A percentile compares a stretch with the other conserved stretches of the same genome.
Evolutionary conservation across 371 early-diverging fungal genomes (phyloP).

Genomic region (Actinomortierella ambigua): DNA sequence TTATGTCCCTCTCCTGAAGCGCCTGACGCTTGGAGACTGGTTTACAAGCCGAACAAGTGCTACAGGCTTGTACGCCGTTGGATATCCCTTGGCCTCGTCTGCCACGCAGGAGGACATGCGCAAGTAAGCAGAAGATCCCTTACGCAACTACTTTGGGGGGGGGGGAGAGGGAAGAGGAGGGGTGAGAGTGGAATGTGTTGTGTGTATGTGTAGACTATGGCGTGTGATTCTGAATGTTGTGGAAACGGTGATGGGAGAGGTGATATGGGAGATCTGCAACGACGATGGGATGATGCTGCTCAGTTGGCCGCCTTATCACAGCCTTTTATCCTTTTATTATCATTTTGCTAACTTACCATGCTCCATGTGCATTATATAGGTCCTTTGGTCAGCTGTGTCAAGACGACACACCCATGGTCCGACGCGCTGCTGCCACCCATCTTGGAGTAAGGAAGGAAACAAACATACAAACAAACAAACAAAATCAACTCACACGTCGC

Average conservation of each 20-base stretch:
- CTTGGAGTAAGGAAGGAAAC: conserved; percentile 76
- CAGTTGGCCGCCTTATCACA: not conserved
- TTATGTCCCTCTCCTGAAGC: conserved; percentile 89
- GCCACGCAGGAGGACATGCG: conserved; percentile 86
- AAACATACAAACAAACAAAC: too few species aligned
- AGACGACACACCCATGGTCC: conserved; percentile 98
- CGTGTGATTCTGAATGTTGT: too few species aligned
- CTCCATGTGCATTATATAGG: conserved; percentile 33
- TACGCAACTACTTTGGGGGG: not conserved
- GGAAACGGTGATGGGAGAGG: too few species aligned
- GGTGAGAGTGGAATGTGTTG: not conserved
- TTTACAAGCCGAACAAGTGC: conserved; percentile 96
- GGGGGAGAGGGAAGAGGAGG: not conserved
- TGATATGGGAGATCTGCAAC: too few species aligned
- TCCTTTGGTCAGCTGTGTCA: conserved; percentile 78
- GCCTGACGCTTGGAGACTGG: conserved; percentile 95
- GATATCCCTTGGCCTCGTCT: conserved; percentile 72
- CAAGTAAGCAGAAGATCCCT: conserved; percentile 51
- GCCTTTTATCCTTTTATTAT: not conserved
- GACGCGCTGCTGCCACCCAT: conserved; percentile 93
- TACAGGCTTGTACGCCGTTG: conserved; percentile 88
- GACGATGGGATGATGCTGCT: not conserved
- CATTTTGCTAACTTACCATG: not conserved
- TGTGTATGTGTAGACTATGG: not conserved
- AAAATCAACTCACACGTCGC: too few species aligned